Base-by-base conservation (phyloP, 1,284 basidiomycete genomes). In the Xerocomus cyaneibrunnescens region DNA sequence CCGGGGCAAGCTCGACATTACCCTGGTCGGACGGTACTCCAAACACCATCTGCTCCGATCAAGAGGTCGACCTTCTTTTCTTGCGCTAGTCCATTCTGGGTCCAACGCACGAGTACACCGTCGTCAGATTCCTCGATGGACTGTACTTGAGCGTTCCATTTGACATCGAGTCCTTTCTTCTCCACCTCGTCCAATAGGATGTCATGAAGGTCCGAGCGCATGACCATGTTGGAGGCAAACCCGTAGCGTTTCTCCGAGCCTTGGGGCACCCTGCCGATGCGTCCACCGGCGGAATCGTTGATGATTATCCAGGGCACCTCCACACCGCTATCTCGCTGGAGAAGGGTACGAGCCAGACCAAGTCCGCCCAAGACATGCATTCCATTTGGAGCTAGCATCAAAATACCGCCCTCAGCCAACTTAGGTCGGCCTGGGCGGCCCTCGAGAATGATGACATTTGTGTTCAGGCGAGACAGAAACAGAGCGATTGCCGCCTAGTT, bases 31-130 rank as follows among this genome's bases (percentile, higher is more conserved):
- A 66, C 65, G 7, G 47, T 53, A 28, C 66, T 69, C 69, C 66
- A 71, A 17, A 71, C 67, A 5, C 67, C 66, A 23, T 70, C 68
- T 31, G 66, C 67, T 34, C 66, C 68, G n/a, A 69, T 53, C 36
- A 70, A 47, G 22, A 68, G 58, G 48, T 69, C 65, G 14, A 52
- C 68, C 51, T 57, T 62, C 51, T 50, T 62, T 50, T 67, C 54
- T 35, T 66, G 52, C 8, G 19, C 9, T 14, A 40, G 25, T 32
- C 56, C 65, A n/a, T 52, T 44, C 53, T 67, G 57, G 17, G 32
- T 16, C 65, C 65, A 67, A 48, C 51, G 51, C 22, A 70, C 67
- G 41, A 60, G 40, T 5, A 69, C 57, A 22, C 63, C 63, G 7
- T 66, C 62, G 6, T 57, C 35, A 7, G 16, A 54, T 47, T 67